These are phyloP conservation scores for Antarctomyces pellizariae DNA, from an alignment of 495 filamentous ascomycete species.

Conservation along the genomic window DNA sequence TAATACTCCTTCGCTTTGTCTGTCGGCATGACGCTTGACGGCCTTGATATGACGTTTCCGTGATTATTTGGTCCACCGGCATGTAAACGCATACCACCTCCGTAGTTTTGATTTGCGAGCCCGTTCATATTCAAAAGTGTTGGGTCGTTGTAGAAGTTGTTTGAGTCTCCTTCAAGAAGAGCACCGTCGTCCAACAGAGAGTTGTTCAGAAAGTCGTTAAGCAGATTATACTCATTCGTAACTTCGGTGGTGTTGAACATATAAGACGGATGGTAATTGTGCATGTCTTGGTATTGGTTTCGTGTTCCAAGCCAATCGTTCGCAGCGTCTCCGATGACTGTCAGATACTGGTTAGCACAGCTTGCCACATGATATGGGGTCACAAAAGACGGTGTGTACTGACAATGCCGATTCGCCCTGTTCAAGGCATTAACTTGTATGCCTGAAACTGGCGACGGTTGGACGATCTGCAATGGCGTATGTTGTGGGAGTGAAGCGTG, in stretches of 20 bases:
- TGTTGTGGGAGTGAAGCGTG: slow-evolving; percentile 1
- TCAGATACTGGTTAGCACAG: slow-evolving; percentile 11
- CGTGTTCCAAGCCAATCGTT: slow-evolving; percentile 28
- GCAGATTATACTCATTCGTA: slow-evolving; percentile 81
- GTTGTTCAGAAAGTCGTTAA: slow-evolving; percentile 86
- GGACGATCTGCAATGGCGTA: slow-evolving; percentile 27
- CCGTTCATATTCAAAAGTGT: slow-evolving; percentile 12
- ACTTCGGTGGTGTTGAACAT: slow-evolving; percentile 91
- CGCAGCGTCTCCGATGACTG: slow-evolving; percentile 41
- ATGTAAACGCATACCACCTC: slow-evolving; percentile 1
- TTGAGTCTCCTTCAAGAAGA: slow-evolving; percentile 35
- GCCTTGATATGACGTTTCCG: slow-evolving; percentile 32
- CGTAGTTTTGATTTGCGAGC: too few species aligned
- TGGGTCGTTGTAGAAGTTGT: slow-evolving; percentile 13
- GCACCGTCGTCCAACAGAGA: slow-evolving; percentile 62
- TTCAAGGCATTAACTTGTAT: slow-evolving; percentile 28
- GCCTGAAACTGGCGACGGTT: slow-evolving; percentile 28
- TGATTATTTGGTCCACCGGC: slow-evolving; percentile 13
- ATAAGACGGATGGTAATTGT: slow-evolving; percentile 78
- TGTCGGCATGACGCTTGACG: slow-evolving; percentile 31
- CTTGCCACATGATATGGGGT: slow-evolving; percentile 5
- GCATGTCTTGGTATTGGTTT: slow-evolving; percentile 81
- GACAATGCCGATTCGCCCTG: slow-evolving; percentile 51
- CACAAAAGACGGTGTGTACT: slow-evolving; percentile 21
- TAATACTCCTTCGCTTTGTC: slow-evolving; percentile 90